A percentile compares a stretch with the other conserved stretches of the same genome.
These are phyloP conservation scores for Paecilomyces fulvus DNA, from an alignment of 2,329 filamentous ascomycete species.

Conservation along the genomic window DNA sequence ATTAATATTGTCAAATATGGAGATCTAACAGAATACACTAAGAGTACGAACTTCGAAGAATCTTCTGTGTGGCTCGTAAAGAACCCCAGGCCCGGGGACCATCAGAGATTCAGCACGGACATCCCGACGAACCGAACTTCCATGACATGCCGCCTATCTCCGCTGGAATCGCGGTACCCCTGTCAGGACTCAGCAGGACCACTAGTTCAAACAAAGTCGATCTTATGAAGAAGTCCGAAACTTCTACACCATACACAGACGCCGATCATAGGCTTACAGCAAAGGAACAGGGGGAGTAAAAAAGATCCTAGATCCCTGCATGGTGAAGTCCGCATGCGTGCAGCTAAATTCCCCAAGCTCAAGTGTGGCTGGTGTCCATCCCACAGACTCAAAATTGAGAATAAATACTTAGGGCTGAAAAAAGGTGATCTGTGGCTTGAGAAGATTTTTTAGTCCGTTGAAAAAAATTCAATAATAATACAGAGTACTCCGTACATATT, in stretches of 20 bases:
- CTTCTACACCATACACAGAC: not conserved
- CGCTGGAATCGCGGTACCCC: not conserved
- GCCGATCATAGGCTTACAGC: no score
- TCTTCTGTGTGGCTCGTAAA: not conserved
- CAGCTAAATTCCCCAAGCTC: not conserved
- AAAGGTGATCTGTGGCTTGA: not conserved
- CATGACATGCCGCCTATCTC: not conserved
- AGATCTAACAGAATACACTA: not conserved
- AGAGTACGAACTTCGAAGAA: not conserved
- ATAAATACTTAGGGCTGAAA: not conserved
- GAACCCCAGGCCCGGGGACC: not conserved
- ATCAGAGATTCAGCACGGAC: not conserved
- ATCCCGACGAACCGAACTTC: not conserved
- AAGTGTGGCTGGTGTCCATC: not conserved
- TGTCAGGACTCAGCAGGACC: not conserved
- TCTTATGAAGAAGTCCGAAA: not conserved
- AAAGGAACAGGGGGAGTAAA: no score
- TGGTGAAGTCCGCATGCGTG: no score
- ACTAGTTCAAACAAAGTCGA: not conserved
- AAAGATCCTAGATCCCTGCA: no score
- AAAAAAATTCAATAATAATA: not conserved
- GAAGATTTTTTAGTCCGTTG: not conserved
- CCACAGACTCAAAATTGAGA: not conserved
- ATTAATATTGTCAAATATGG: not conserved
- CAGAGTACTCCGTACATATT: no score